Percentiles rank a stretch among this genome's conserved stretches.
Conservation (phyloP, 345 rosid genomes). For the Pistacia atlantica region DNA sequence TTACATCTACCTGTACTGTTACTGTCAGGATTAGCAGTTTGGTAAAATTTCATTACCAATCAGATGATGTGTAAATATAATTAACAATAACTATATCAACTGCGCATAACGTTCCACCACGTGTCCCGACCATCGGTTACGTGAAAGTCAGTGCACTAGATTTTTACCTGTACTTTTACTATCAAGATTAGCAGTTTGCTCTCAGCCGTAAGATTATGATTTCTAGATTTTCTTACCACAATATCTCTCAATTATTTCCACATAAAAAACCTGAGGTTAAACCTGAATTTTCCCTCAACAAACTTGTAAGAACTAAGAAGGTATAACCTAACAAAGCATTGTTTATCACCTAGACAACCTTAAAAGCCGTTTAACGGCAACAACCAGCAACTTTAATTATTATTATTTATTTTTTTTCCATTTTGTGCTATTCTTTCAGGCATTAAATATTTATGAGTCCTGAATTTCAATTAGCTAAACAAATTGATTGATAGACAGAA, state of each 20-base stretch:
- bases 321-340: neutral
- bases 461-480: neutral
- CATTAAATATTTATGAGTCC: neutral
- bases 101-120: neutral
- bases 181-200: neutral
- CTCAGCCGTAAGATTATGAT: neutral
- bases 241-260: neutral
- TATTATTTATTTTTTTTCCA: neutral
- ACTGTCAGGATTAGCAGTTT: no score
- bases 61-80: neutral
- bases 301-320: neutral
- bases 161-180: no score
- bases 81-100: neutral
- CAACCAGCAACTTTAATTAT: neutral
- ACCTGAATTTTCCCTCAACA: slow-evolving; percentile 1
- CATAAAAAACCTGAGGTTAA: slow-evolving; percentile 9
- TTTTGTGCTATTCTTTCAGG: neutral
- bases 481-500: slow-evolving; percentile 11
- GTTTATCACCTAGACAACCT: slow-evolving; percentile 8
- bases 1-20: no score
- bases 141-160: neutral
- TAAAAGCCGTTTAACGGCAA: slow-evolving; percentile 27
- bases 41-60: no score
- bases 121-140: slow-evolving; percentile 12
- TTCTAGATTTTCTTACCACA: neutral